Conservation (phyloP, 345 rosid species). For the Erucastrum elatum region DNA sequence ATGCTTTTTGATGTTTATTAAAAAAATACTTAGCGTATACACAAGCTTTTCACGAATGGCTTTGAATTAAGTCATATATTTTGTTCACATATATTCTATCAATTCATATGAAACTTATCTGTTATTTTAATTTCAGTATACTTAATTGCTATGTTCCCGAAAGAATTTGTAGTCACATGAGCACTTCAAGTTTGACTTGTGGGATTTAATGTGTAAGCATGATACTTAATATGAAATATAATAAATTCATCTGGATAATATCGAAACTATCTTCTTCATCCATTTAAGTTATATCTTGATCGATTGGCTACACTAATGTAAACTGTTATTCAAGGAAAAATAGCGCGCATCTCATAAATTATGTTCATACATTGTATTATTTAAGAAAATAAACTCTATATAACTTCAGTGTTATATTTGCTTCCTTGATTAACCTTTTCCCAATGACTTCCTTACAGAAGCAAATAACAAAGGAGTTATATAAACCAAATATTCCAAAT, state of each 20-base stretch:
- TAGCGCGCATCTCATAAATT: too few species aligned
- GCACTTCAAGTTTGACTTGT: too few species aligned
- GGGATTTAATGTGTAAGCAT: too few species aligned
- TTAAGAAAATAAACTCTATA: background rate
- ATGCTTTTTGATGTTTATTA: slow-evolving; percentile 13
- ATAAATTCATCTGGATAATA: too few species aligned
- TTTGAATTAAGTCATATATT: slow-evolving; percentile 1
- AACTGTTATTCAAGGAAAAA: too few species aligned
- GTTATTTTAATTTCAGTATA: background rate
- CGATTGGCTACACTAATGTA: too few species aligned
- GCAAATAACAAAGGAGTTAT: slow-evolving; percentile 50
- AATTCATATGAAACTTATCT: slow-evolving; percentile 10
- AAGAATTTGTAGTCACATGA: too few species aligned
- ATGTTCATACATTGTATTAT: slow-evolving; percentile 34
- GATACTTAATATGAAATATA: too few species aligned
- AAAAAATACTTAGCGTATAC: slow-evolving; percentile 26
- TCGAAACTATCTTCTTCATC: too few species aligned
- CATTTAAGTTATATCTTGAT: too few species aligned
- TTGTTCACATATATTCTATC: too few species aligned
- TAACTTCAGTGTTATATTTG: background rate
- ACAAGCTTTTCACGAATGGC: slow-evolving; percentile 15
- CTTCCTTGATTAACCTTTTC: slow-evolving; percentile 40
- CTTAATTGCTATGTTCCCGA: background rate
- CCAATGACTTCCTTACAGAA: slow-evolving; percentile 42
- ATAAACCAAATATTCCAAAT: slow-evolving; percentile 20